These are phyloP conservation scores for Neurospora discreta DNA, from an alignment of 495 filamentous ascomycete genomes.

Conservation along the genomic window DNA sequence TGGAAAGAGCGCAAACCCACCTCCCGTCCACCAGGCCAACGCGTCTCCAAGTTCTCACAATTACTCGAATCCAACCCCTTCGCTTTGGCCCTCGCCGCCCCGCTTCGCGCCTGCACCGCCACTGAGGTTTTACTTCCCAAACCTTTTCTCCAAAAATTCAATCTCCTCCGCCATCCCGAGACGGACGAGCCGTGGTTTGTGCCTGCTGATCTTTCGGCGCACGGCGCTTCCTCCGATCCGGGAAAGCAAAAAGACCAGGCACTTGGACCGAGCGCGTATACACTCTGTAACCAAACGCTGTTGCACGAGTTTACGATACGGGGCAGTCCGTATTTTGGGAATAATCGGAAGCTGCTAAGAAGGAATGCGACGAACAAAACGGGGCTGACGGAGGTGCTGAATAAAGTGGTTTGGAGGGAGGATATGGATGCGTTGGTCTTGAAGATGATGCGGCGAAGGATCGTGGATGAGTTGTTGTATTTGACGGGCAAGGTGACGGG, in stretches of 20 bases:
- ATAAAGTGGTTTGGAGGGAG: constrained; percentile 41
- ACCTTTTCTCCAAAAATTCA: constrained; percentile 53
- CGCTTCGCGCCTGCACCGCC: constrained; percentile 48
- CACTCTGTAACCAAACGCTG: constrained; percentile 5
- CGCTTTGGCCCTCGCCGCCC: constrained; percentile 53
- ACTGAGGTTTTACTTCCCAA: constrained; percentile 47
- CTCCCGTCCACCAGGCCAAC: background rate
- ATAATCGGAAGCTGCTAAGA: constrained; percentile 1
- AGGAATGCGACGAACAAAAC: background rate
- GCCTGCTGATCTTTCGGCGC: constrained; percentile 22
- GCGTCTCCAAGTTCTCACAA: background rate
- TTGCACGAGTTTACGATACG: background rate
- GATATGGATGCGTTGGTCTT: constrained; percentile 60
- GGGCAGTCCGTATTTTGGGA: background rate
- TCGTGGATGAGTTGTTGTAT: constrained; percentile 29
- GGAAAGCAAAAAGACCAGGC: background rate
- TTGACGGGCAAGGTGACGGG: constrained; percentile 9
- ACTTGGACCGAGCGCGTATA: constrained; percentile 4
- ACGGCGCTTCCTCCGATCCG: background rate
- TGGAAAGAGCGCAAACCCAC: background rate
- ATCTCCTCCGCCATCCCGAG: constrained; percentile 44
- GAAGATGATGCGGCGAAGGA: constrained; percentile 36
- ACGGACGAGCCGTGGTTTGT: constrained; percentile 46
- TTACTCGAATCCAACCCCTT: background rate
- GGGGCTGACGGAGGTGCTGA: constrained; percentile 1